Evolutionary conservation across 2,329 filamentous ascomycete species (phyloP), one percentile per base, ranked within the genome.

Genomic region (Alternaria tenuissima): DNA sequence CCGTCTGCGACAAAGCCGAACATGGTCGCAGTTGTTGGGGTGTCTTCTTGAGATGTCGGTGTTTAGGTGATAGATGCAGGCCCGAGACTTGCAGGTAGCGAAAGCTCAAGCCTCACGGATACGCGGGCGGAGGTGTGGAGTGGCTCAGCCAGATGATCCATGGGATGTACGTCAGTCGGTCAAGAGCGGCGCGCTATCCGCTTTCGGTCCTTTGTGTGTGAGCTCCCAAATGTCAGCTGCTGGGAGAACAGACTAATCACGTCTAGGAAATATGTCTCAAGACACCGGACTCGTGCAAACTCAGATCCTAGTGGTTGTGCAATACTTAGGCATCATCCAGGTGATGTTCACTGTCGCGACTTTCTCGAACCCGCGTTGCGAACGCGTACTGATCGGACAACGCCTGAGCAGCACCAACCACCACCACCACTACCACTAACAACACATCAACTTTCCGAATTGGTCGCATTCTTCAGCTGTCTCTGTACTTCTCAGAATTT

Each of bases 1-100:
- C 72, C 76, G 71, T 78, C 75, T 57, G 76, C 76, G 57, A 78
- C 71, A 65, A 78, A 78, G 65, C 75, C 63, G 60, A 78, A 78
- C 76, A 78, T 78, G 51, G 12, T 69, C 22, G 49, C 55, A 55
- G 38, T 39, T 38, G 38, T 62, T 44, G 36, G 49, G 41, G 36
- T 30, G 36, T 28, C 26, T 20, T 49, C 49, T 52, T 34, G 55
- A 43, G 46, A 42, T 38, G 49, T 53, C 53, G 57, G 58, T 55
- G 55, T 58, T 58, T 39, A 38, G 47, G 26, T 47, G n/a, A 34
- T 18, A 41, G 39, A 32, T 24, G 34, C 46, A 12, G 22, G 41
- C 43, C 51, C 24, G 22, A 22, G 36, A 61, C 54, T 49, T 56
- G 57, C 56, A 59, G 44, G 48, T 53, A 55, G 39, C 54, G 24